phyloP scores from a whole-genome alignment of 805 yeast genomes.

The Barnettozyma salicaria region DNA sequence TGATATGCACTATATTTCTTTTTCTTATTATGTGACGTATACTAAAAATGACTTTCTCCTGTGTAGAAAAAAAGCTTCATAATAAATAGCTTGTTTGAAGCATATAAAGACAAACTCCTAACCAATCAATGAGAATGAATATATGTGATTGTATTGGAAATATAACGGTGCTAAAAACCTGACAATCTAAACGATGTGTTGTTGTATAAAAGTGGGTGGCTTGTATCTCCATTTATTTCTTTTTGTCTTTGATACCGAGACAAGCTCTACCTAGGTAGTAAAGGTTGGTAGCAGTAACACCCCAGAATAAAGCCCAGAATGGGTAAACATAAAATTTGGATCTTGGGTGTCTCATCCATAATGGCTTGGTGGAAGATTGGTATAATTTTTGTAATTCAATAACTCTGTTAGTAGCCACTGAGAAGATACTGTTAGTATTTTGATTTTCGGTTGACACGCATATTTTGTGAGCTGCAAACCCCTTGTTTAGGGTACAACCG shows the following conservation, averaged over 20 bases:
- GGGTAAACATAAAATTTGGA: conserved; percentile 29
- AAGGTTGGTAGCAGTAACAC: conserved; percentile 22
- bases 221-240: too few species aligned
- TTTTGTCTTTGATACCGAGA: conserved; percentile 52
- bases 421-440: conserved; percentile 18
- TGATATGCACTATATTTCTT: too few species aligned
- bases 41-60: too few species aligned
- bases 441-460: too few species aligned
- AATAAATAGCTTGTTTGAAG: too few species aligned
- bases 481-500: too few species aligned
- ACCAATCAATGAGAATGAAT: too few species aligned
- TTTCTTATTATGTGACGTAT: too few species aligned
- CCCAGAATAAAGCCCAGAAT: conserved; percentile 28
- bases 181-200: neutral
- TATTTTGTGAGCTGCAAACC: conserved; percentile 3
- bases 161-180: too few species aligned
- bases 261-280: conserved; percentile 57
- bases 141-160: too few species aligned
- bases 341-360: conserved; percentile 46
- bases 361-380: conserved; percentile 52
- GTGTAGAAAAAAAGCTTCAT: too few species aligned
- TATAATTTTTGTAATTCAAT: conserved; percentile 54
- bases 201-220: neutral
- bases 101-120: too few species aligned
- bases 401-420: conserved; percentile 37